phyloP scores from a whole-genome alignment of 805 yeast genomes.

The Candida xyloterini region DNA sequence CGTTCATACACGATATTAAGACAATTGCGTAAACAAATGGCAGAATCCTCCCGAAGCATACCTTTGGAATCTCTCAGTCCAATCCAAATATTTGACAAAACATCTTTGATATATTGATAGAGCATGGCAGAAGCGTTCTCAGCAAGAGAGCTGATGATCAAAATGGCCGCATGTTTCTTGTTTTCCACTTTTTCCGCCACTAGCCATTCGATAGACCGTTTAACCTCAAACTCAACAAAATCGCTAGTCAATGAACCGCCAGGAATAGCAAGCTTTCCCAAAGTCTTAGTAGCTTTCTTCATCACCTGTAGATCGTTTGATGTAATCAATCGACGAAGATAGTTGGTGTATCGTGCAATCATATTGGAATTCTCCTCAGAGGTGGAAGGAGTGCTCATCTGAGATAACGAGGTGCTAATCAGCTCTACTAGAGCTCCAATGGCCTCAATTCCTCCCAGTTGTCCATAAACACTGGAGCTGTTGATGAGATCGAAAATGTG shows the following conservation, averaged over 20 bases:
- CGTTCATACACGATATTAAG: conserved; percentile 75
- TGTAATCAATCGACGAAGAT: conserved; percentile 73
- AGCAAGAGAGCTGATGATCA: conserved; percentile 80
- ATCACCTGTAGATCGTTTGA: conserved; percentile 81
- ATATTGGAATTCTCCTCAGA: conserved; percentile 79
- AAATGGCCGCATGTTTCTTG: conserved; percentile 86
- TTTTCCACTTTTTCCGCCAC: conserved; percentile 83
- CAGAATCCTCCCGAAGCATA: conserved; percentile 78
- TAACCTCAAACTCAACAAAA: conserved; percentile 89
- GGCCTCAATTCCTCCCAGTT: conserved; percentile 89
- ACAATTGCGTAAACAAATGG: conserved; percentile 74
- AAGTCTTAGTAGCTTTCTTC: conserved; percentile 79
- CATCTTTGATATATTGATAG: conserved; percentile 72
- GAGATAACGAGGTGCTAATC: conserved; percentile 55
- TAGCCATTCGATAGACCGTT: conserved; percentile 86
- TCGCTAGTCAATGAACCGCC: conserved; percentile 90
- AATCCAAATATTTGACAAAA: conserved; percentile 81
- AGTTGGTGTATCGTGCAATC: conserved; percentile 88
- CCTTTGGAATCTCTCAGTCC: conserved; percentile 79
- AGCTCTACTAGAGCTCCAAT: conserved; percentile 83
- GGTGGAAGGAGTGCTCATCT: conserved; percentile 34
- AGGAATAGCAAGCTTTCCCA: conserved; percentile 86
- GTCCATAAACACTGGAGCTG: conserved; percentile 65
- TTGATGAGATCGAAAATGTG: conserved; percentile 82
- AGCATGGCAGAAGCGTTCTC: conserved; percentile 82